A percentile compares a stretch with the other conserved stretches of the same genome.
Conservation (phyloP, 2,329 filamentous ascomycete genomes). For the Rhynchosporium graminicola region DNA sequence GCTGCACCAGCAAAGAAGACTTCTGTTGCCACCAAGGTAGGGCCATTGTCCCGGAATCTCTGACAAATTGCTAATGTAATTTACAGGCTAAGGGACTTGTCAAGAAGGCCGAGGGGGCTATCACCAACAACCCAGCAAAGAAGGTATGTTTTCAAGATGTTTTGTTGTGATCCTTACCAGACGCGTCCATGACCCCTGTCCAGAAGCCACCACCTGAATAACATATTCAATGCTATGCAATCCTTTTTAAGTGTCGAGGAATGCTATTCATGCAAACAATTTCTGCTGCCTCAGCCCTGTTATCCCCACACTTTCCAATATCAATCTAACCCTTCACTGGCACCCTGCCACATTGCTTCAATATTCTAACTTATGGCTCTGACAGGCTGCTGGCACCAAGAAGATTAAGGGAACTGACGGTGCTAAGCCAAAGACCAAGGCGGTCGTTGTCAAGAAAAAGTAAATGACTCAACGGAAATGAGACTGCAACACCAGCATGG, state of each 20-base stretch:
- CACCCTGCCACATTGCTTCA: not conserved
- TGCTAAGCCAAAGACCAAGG: conserved; percentile 27
- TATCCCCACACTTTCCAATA: not conserved
- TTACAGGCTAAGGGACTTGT: conserved; percentile 37
- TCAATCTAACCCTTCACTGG: not conserved
- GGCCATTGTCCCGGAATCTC: conserved; percentile 14
- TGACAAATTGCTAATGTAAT: conserved; percentile 24
- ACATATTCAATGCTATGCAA: conserved; percentile 16
- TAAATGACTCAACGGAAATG: conserved; percentile 24
- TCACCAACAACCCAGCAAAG: conserved; percentile 43
- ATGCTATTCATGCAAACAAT: not conserved
- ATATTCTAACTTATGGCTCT: conserved; percentile 20
- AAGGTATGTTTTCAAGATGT: conserved; percentile 37
- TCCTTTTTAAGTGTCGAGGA: conserved; percentile 18
- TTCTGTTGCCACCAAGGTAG: conserved; percentile 36
- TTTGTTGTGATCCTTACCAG: conserved; percentile 31
- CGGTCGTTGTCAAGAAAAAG: conserved; percentile 34
- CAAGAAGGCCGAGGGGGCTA: conserved; percentile 39
- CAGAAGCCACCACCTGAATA: conserved; percentile 22
- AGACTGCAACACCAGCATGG: conserved; percentile 27
- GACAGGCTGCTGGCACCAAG: conserved; percentile 42
- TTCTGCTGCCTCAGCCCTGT: not conserved
- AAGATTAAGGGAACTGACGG: conserved; percentile 42
- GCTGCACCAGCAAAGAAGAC: conserved; percentile 40
- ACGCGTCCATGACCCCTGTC: conserved; percentile 34